Evolutionary conservation across 2,329 filamentous ascomycete species (phyloP).

Genomic region (Calonectria hawksworthii): DNA sequence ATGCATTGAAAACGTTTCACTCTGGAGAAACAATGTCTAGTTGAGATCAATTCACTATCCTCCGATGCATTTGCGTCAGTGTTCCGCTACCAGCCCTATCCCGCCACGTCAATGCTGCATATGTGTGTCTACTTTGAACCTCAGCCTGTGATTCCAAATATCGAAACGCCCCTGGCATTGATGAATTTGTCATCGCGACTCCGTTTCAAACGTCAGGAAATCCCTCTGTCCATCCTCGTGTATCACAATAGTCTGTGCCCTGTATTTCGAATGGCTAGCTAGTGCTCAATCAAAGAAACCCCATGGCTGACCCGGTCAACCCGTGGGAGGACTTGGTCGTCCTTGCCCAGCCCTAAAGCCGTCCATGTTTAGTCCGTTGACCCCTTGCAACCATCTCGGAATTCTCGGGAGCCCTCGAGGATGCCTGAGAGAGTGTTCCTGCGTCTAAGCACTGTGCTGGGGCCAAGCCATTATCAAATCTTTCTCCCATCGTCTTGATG

Average conservation of each 20-base stretch:
- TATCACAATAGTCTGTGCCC: neutral
- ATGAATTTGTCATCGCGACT: neutral
- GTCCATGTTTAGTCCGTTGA: neutral
- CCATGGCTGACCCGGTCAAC: neutral
- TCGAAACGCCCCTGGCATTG: neutral
- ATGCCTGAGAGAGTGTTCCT: neutral
- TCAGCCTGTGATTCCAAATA: neutral
- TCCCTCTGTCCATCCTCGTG: neutral
- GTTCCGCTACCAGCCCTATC: neutral
- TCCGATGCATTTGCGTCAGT: neutral
- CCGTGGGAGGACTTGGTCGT: neutral
- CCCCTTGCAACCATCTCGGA: neutral
- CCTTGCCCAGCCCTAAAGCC: neutral
- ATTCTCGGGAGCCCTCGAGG: neutral
- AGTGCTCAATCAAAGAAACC: neutral
- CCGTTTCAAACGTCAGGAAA: neutral
- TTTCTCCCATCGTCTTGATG: neutral
- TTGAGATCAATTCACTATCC: neutral
- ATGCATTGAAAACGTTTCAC: neutral
- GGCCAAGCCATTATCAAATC: neutral
- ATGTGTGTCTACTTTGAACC: neutral
- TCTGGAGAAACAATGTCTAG: neutral
- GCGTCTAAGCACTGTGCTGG: neutral
- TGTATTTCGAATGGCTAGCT: neutral
- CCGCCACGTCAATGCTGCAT: conserved; percentile 1